Evolutionary conservation across 768 basidiomycete species (phyloP), one percentile per base, ranked within the genome.

Genomic region (Leccinum fibrillosum): DNA sequence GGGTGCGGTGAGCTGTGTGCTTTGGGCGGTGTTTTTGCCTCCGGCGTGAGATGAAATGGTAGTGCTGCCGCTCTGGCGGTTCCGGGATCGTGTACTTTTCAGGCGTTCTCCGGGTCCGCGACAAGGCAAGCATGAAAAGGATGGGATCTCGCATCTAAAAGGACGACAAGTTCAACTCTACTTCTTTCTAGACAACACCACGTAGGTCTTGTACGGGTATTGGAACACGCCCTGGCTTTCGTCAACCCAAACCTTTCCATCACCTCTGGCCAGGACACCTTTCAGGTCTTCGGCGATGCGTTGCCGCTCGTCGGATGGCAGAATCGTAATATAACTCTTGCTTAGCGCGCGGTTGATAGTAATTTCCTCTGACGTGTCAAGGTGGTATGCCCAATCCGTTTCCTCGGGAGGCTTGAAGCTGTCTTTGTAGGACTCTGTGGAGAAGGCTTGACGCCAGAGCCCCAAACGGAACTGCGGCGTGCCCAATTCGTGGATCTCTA

Each of bases 1-100:
- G 94, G 86, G 89, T 4, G 71, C 77, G 2, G 65, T 86, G 17
- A 86, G 86, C 11, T 70, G 87, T 19, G 79, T 92, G 4, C 76
- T 96, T 0, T 98, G 94, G 94, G 81, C 79, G 2, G 81, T 83
- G 2, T 95, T 94, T 68, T 79, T 96, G 30, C 96, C 96, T 0
- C 96, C 96, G n/a, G 96, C 95, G 0, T 96, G 74, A 75, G 37
- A 44, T 5, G 17, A 11, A 10, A 25, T 30, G 2, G 21, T 45
- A 12, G 21, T 23, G 12, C 19, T 21, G 21, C 44, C 12, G 21
- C 10, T 12, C 44, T 21, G 44, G 21, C 44, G 44, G 21, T 21
- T 45, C 21, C n/a, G 9, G 17, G 2, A 10, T 42, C 37, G 15
- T 7, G 13, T 37, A 3, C 39, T 42, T 42, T 42, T 42, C 5